Percentiles rank a stretch among this genome's conserved stretches.
Evolutionary conservation across 2,329 filamentous ascomycete species (phyloP).

Genomic region (Reticulascus tulasneorum): DNA sequence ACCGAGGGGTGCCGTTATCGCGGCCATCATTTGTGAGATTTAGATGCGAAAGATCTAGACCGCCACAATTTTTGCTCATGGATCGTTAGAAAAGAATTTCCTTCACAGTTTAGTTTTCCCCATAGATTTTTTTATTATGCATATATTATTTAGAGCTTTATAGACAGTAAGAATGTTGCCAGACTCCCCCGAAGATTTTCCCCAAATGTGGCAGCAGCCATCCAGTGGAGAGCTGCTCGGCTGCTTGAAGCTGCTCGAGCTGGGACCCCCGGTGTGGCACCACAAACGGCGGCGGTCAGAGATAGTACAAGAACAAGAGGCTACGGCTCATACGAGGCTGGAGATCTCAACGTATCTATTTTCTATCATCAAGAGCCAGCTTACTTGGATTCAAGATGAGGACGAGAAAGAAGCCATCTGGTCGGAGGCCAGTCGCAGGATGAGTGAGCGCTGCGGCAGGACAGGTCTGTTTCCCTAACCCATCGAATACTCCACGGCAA

Average conservation of each 20-base stretch:
- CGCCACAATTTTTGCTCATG: too few species aligned
- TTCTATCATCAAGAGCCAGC: constrained; percentile 61
- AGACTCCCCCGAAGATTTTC: constrained; percentile 59
- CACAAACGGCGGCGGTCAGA: constrained; percentile 36
- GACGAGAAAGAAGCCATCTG: constrained; percentile 66
- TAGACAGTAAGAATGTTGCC: constrained; percentile 22
- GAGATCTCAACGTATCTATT: constrained; percentile 64
- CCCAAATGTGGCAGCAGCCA: constrained; percentile 78
- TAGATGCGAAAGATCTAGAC: constrained; percentile 9
- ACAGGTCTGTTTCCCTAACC: constrained; percentile 41
- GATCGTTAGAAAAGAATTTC: too few species aligned
- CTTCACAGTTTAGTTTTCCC: too few species aligned
- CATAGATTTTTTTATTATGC: not conserved
- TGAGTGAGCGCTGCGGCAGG: constrained; percentile 83
- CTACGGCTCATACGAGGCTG: constrained; percentile 38
- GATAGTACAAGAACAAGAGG: constrained; percentile 37
- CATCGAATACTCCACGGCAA: not conserved
- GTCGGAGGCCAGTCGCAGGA: constrained; percentile 72
- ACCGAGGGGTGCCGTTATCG: constrained; percentile 6
- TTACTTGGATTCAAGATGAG: constrained; percentile 67
- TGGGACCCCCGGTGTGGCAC: constrained; percentile 67
- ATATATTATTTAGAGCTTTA: not conserved
- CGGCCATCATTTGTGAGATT: too few species aligned
- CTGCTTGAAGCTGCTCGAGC: constrained; percentile 62
- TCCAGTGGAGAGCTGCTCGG: constrained; percentile 58